Evolutionary conservation across 495 filamentous ascomycete species (phyloP).

Genomic region (Astrocystis sublimbata): DNA sequence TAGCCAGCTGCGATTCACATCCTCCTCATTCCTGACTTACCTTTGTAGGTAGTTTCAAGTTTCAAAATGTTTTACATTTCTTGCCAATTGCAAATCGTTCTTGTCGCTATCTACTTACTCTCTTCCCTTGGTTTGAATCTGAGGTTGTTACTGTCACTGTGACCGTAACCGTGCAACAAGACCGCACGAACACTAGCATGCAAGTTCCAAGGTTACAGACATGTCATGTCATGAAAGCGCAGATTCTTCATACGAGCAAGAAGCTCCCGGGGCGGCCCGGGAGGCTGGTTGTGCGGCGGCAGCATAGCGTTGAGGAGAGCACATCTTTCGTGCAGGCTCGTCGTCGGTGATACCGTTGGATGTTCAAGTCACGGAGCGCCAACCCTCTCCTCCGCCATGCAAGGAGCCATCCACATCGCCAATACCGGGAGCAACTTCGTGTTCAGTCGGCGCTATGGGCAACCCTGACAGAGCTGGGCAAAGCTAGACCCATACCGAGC

Average conservation of each 20-base stretch:
- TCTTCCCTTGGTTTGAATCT: neutral
- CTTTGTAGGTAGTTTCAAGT: constrained; percentile 2
- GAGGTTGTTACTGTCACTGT: neutral
- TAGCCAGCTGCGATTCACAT: neutral
- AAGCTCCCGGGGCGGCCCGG: too few relatives aligned
- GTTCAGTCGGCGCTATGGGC: constrained; percentile 10
- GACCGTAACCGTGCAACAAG: neutral
- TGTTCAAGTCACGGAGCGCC: constrained; percentile 10
- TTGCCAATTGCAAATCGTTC: neutral
- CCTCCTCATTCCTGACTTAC: constrained; percentile 9
- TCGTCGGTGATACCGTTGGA: constrained; percentile 13
- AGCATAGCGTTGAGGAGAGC: constrained; percentile 5
- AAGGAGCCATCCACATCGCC: constrained; percentile 11
- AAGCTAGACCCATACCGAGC: neutral
- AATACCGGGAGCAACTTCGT: constrained; percentile 12
- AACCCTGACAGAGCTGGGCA: neutral
- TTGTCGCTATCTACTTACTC: neutral
- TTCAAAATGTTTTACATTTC: constrained; percentile 1
- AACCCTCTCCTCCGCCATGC: constrained; percentile 18
- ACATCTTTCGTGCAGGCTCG: neutral
- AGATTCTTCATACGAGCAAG: constrained; percentile 7
- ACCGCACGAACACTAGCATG: too few relatives aligned
- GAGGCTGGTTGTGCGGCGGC: constrained; percentile 5
- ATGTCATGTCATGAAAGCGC: neutral
- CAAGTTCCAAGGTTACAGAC: neutral